phyloP scores from a whole-genome alignment of 345 rosid genomes.

The Pugionium dolabratum region DNA sequence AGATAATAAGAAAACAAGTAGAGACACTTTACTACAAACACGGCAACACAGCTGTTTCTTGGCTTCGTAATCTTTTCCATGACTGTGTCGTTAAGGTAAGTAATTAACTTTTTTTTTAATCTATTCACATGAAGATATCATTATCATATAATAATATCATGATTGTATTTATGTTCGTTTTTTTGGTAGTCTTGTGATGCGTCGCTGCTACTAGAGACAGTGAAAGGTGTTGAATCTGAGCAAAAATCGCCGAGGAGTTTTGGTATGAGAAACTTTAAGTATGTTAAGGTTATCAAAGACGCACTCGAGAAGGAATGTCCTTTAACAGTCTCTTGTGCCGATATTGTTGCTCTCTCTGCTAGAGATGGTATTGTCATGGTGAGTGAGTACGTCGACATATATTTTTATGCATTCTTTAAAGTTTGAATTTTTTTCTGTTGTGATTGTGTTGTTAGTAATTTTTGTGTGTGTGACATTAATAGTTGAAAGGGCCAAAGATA shows the following conservation, averaged over 20 bases:
- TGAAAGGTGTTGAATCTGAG: slow-evolving; percentile 57
- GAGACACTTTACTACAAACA: slow-evolving; percentile 61
- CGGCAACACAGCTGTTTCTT: slow-evolving; percentile 87
- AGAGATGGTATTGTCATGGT: slow-evolving; percentile 77
- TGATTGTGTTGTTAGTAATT: not conserved
- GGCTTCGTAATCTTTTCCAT: slow-evolving; percentile 93
- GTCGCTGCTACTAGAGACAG: slow-evolving; percentile 63
- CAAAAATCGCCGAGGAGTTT: slow-evolving; percentile 61
- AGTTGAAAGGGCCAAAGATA: slow-evolving; percentile 79
- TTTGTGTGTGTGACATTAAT: slow-evolving; percentile 5
- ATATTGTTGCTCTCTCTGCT: slow-evolving; percentile 76
- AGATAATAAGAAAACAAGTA: slow-evolving; percentile 68
- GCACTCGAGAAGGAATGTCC: slow-evolving; percentile 84
- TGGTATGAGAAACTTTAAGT: slow-evolving; percentile 94
- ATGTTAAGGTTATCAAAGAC: slow-evolving; percentile 62
- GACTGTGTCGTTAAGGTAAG: slow-evolving; percentile 69
- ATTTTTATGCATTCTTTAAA: not conserved
- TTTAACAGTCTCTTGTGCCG: slow-evolving; percentile 78
- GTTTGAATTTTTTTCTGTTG: not conserved
- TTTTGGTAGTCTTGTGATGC: slow-evolving; percentile 73
- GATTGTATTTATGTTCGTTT: not conserved
- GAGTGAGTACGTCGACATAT: slow-evolving; percentile 19
- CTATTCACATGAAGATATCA: slow-evolving; percentile 2
- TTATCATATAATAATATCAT: not conserved
- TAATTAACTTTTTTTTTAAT: not conserved